Percentiles rank a stretch among this genome's conserved stretches.
These are phyloP conservation scores for Brettanomyces naardenensis DNA, from an alignment of 805 yeast species.

Conservation along the genomic window DNA sequence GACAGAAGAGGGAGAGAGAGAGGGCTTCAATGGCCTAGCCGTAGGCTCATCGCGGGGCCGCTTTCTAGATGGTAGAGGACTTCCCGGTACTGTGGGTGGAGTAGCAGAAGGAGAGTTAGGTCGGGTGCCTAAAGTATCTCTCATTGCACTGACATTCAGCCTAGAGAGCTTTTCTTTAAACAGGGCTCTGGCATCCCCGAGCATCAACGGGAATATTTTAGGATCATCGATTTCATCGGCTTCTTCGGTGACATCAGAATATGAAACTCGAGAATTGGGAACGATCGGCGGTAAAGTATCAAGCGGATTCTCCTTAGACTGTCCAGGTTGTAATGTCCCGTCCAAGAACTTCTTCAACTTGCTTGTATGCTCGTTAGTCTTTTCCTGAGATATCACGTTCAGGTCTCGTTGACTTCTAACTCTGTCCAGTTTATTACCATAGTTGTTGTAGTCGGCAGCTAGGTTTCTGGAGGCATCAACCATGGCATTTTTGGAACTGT, in stretches of 20 bases:
- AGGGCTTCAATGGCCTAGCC: slow-evolving; percentile 1
- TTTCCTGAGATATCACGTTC: slow-evolving; percentile 16
- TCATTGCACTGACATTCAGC: slow-evolving; percentile 24
- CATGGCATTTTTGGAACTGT: slow-evolving; percentile 24
- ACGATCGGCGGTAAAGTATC: background rate
- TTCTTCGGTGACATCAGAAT: slow-evolving; percentile 1
- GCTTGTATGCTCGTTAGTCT: slow-evolving; percentile 24
- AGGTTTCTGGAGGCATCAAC: slow-evolving; percentile 23
- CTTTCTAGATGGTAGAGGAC: background rate
- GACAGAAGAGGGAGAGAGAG: slow-evolving; percentile 24
- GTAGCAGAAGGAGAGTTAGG: slow-evolving; percentile 16
- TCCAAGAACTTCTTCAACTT: slow-evolving; percentile 27
- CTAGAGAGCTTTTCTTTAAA: slow-evolving; percentile 28
- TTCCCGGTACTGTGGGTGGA: background rate
- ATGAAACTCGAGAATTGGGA: background rate
- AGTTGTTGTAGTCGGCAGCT: slow-evolving; percentile 25
- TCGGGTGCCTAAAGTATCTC: slow-evolving; percentile 18
- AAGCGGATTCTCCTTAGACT: background rate
- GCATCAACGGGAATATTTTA: slow-evolving; percentile 38
- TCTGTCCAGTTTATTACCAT: slow-evolving; percentile 20
- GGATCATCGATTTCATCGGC: slow-evolving; percentile 25
- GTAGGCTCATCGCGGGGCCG: background rate
- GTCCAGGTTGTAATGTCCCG: slow-evolving; percentile 11
- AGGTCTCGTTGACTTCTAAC: slow-evolving; percentile 13
- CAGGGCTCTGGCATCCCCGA: slow-evolving; percentile 33